Evolutionary conservation across 768 basidiomycete genomes (phyloP), one percentile per base, ranked within the genome.

Genomic region (Lactarius tabidus): DNA sequence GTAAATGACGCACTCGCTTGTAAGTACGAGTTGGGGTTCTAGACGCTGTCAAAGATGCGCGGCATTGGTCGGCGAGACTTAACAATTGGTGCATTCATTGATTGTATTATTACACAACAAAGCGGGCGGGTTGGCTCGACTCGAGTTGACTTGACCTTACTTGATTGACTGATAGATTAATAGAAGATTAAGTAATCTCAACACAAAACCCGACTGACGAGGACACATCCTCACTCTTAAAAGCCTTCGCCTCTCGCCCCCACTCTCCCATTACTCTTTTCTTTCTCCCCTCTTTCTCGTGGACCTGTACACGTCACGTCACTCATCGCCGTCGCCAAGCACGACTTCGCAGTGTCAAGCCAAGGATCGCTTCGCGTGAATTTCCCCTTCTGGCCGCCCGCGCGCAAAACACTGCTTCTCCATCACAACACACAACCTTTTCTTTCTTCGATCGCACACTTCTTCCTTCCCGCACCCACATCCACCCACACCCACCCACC

Each of bases 161-260:
- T 20, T 20, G 20, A 38, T n/a, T n/a, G 33, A 33, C n/a, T 10
- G 43, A 41, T 8, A 57, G 56, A 62, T 62, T 62, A 7, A 51
- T 51, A 23, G 48, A 54, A 54, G 48, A 43, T 58, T 63, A 63
- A 29, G 36, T 63, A 58, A 63, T 57, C 53, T 33, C 53, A 54
- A 54, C 28, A 54, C 53, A 29, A 54, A 18, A 3, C 31, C 31
- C 52, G 52, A 28, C 26, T 2, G 7, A 7, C 52, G 2, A 8
- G 9, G 28, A 31, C 28, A 33, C 53, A 28, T 33, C 53, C 20
- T 18, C 31, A 28, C 15, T 20, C 45, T 23, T 51, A 51, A 51
- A 51, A 51, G 12, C 14, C 5, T 26, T 23, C 48, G 14, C 4
- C 6, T 23, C 48, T 51, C 48, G 26, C 48, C 48, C n/a, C 33